Base-by-base conservation (phyloP, 225 moss, liverwort and hornwort species). In the Asterella californica region DNA sequence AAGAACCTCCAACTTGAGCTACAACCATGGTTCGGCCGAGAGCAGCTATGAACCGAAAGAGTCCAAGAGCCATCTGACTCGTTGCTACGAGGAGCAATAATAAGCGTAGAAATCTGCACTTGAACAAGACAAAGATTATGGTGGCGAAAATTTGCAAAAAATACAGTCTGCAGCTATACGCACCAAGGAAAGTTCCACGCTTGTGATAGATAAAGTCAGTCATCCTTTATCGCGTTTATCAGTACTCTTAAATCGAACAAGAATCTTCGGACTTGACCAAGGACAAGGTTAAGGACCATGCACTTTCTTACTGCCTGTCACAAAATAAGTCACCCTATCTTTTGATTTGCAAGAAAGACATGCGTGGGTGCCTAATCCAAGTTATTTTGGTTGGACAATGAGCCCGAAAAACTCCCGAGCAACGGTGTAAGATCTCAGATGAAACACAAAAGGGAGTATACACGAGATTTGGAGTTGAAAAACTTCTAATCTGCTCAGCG, bases 41-140 rank as follows among this genome's bases (percentile, higher is more conserved):
- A 42, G 95, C 88, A 82, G 90, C 95, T 70, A 95, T 89, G 66
- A 93, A 81, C 42, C 95, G 91, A 84, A 95, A 95, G 64, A 95
- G 91, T 48, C 88, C 91, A 66, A 95, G 62, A 37, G 95, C 95
- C 93, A 93, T 90, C 84, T 95, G 93, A 83, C 91, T 91, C 84
- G 93, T 90, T 25, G 80, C 63, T 78, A 95, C 83, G 29, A 95
- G 84, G 37, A 95, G 85, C 24, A 95, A 75, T 34, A 95, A 11
- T 78, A 93, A 88, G 14, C 90, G 88, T 73, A 93, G 87, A 77
- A 95, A 95, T 81, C 94, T 94, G 91, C 36, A 74, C 86, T 54
- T 21, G 9, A 49, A 42, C 14, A 15, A 74, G 17, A 14, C 9
- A 11, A 32, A 25, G 0, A 50, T 74, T 32, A 48, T 12, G 25